These are phyloP conservation scores for Annulohypoxylon moriforme DNA, from an alignment of 495 filamentous ascomycete species.

Conservation along the genomic window DNA sequence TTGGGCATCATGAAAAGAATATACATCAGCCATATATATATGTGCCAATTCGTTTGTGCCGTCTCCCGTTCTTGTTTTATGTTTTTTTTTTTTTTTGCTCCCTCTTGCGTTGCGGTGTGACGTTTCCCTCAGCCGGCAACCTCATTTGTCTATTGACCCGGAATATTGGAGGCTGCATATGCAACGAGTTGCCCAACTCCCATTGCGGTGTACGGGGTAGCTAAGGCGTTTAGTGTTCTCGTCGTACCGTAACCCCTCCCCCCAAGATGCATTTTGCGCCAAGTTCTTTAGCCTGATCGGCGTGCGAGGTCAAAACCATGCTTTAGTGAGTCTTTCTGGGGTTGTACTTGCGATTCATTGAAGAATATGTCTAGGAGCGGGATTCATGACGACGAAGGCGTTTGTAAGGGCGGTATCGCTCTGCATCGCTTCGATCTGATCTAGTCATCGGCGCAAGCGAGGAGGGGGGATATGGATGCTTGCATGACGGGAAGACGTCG, in stretches of 20 bases:
- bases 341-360: too few species aligned
- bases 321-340: too few species aligned
- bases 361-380: background rate
- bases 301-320: slow-evolving; percentile 1
- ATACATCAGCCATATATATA: slow-evolving; percentile 29
- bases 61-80: slow-evolving; percentile 8
- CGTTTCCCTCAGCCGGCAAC: slow-evolving; percentile 11
- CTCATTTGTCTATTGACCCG: slow-evolving; percentile 34
- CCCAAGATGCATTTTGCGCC: background rate
- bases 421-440: background rate
- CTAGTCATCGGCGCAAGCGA: background rate
- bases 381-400: background rate
- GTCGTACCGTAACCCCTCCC: slow-evolving; percentile 14
- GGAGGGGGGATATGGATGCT: background rate
- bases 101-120: slow-evolving; percentile 37
- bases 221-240: background rate
- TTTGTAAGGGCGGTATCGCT: background rate
- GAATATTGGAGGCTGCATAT: slow-evolving; percentile 41
- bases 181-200: slow-evolving; percentile 24
- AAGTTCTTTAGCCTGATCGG: slow-evolving; percentile 8
- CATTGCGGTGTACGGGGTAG: slow-evolving; percentile 2
- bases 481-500: background rate
- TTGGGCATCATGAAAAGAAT: slow-evolving; percentile 41
- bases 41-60: slow-evolving; percentile 1
- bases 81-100: background rate